Percentiles rank a stretch among this genome's conserved stretches.
These are phyloP conservation scores for Tilletia indica DNA, from an alignment of 1,284 basidiomycete genomes.

Conservation along the genomic window DNA sequence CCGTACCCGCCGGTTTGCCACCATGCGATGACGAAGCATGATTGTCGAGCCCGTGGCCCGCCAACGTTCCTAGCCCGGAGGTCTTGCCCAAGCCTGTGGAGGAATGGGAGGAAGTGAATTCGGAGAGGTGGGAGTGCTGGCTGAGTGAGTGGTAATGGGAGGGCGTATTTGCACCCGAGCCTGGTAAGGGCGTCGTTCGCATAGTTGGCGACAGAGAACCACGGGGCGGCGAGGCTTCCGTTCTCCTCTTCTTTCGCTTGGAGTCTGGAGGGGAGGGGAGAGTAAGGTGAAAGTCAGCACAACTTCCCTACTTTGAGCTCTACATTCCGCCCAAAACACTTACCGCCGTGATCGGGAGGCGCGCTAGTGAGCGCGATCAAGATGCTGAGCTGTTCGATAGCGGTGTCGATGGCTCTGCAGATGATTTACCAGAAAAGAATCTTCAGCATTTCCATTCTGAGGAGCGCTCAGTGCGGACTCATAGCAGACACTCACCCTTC, in stretches of 20 bases:
- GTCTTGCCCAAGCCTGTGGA: not conserved
- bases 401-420: conserved; percentile 37
- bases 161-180: not conserved
- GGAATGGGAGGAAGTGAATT: not conserved
- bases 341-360: not conserved
- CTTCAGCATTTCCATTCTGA: not conserved
- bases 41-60: not conserved
- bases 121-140: not conserved
- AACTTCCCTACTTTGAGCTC: not conserved
- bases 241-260: conserved; percentile 20
- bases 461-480: conserved; percentile 21
- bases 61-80: not conserved
- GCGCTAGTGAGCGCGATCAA: conserved; percentile 32
- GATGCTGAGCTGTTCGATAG: conserved; percentile 45
- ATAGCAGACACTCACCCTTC: conserved; percentile 25
- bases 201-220: conserved; percentile 14
- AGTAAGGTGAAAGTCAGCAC: not conserved
- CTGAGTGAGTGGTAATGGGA: not conserved
- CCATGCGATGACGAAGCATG: not conserved
- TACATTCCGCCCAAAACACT: not conserved
- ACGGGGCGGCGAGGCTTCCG: conserved; percentile 16
- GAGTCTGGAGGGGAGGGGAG: not conserved
- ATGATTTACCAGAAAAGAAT: not conserved
- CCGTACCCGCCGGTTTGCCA: not conserved
- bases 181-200: conserved; percentile 1